These are phyloP conservation scores for Fusarium lyarnte DNA, from an alignment of 2,329 filamentous ascomycete species.

Conservation along the genomic window DNA sequence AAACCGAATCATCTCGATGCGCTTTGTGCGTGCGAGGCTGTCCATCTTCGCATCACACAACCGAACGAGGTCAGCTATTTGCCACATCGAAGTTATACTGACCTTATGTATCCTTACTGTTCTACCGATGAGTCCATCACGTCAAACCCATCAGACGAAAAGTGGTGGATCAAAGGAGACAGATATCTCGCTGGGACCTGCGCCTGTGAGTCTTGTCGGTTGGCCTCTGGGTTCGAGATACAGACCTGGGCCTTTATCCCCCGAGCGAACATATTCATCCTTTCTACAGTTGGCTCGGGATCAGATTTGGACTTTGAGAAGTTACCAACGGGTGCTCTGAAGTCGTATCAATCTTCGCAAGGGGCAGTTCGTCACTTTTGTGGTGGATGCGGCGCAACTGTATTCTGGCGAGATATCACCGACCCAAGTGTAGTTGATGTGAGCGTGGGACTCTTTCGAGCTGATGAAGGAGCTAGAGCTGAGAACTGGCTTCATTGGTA, in stretches of 20 bases:
- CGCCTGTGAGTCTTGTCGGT: constrained; percentile 69
- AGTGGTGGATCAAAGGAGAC: constrained; percentile 66
- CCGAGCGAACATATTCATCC: constrained; percentile 63
- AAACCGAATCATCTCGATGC: constrained; percentile 20
- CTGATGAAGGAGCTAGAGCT: constrained; percentile 61
- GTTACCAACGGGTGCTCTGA: constrained; percentile 56
- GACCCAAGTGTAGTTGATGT: constrained; percentile 69
- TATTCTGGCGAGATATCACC: constrained; percentile 68
- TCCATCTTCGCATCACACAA: constrained; percentile 66
- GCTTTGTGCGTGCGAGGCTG: constrained; percentile 49
- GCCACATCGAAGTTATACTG: constrained; percentile 53
- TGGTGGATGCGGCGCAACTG: constrained; percentile 67
- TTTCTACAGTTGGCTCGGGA: constrained; percentile 30
- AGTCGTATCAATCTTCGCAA: constrained; percentile 62
- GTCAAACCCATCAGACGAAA: constrained; percentile 58
- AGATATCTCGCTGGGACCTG: constrained; percentile 70
- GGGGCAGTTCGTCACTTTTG: constrained; percentile 71
- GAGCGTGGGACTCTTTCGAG: constrained; percentile 66
- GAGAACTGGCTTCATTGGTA: constrained; percentile 72
- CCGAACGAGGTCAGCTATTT: constrained; percentile 59
- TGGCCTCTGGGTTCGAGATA: constrained; percentile 69
- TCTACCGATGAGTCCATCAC: constrained; percentile 44
- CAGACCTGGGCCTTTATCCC: constrained; percentile 74
- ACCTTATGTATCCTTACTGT: constrained; percentile 62
- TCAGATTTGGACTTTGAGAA: constrained; percentile 47